These are phyloP conservation scores for Cladosporium sp. DNA, from an alignment of 2,329 filamentous ascomycete species.

Conservation along the genomic window DNA sequence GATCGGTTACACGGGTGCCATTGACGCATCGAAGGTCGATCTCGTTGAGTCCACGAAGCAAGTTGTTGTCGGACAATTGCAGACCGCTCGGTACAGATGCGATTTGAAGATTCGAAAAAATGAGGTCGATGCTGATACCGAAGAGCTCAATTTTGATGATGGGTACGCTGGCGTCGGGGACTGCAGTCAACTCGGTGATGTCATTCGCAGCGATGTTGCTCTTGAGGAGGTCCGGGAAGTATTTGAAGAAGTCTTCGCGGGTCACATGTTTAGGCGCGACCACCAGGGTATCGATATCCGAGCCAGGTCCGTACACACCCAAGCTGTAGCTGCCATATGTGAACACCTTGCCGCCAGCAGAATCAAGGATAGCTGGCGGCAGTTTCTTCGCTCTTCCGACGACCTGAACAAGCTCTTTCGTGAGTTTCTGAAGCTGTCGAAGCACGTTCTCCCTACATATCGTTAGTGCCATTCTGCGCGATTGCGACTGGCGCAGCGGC, in stretches of 20 bases:
- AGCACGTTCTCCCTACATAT: constrained; percentile 65
- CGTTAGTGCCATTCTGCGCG: constrained; percentile 16
- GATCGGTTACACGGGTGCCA: constrained; percentile 89
- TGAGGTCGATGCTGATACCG: constrained; percentile 91
- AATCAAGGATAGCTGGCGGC: constrained; percentile 72
- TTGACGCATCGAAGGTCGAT: constrained; percentile 85
- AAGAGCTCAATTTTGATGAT: constrained; percentile 96
- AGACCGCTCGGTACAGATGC: constrained; percentile 53
- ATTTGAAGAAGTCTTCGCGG: constrained; percentile 85
- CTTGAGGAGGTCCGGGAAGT: constrained; percentile 76
- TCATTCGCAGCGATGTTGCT: constrained; percentile 72
- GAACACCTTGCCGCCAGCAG: constrained; percentile 87
- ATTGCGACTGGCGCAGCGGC: constrained; percentile 7
- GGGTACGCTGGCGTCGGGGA: constrained; percentile 88
- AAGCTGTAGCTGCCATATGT: constrained; percentile 95
- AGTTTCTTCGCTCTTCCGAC: constrained; percentile 72
- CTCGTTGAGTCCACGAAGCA: constrained; percentile 83
- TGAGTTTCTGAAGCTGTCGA: constrained; percentile 70
- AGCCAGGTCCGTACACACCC: constrained; percentile 90
- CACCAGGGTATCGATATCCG: constrained; percentile 95
- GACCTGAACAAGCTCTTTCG: constrained; percentile 79
- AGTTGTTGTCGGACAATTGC: constrained; percentile 74
- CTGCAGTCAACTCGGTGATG: constrained; percentile 78
- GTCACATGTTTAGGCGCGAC: constrained; percentile 86
- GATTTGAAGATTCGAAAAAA: constrained; percentile 50